These are phyloP conservation scores for Cladophialophora carrionii DNA, from an alignment of 2,329 filamentous ascomycete species.

Conservation along the genomic window DNA sequence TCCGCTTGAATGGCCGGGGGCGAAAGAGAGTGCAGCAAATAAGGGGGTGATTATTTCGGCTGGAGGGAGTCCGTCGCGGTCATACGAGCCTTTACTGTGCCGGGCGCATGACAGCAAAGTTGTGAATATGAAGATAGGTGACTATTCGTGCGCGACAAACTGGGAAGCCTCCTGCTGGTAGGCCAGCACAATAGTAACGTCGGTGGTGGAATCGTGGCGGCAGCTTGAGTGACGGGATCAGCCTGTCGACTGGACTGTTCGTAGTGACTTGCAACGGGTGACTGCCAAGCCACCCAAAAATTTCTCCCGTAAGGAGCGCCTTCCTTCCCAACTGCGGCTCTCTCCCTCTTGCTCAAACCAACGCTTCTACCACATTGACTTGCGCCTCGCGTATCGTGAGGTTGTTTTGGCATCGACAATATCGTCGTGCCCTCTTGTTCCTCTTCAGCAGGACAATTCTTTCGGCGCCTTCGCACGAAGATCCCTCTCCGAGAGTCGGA, in stretches of 20 bases:
- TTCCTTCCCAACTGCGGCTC: slow-evolving; percentile 24
- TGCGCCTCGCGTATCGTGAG: slow-evolving; percentile 29
- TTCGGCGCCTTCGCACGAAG: slow-evolving; percentile 23
- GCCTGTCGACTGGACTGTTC: slow-evolving; percentile 2
- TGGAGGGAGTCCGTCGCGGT: background rate
- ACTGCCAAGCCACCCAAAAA: slow-evolving; percentile 19
- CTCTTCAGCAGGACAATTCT: slow-evolving; percentile 16
- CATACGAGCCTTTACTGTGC: background rate
- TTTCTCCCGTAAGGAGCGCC: slow-evolving; percentile 19
- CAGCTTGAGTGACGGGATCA: background rate
- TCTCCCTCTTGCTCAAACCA: slow-evolving; percentile 20
- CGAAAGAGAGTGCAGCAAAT: background rate
- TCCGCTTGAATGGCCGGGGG: background rate
- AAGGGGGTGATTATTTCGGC: background rate
- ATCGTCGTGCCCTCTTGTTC: slow-evolving; percentile 30
- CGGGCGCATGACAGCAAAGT: background rate
- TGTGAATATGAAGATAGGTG: background rate
- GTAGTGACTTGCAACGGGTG: slow-evolving; percentile 3
- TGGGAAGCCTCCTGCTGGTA: background rate
- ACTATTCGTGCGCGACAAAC: background rate
- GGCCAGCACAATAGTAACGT: background rate
- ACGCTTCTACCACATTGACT: slow-evolving; percentile 26
- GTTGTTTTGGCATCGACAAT: slow-evolving; percentile 30
- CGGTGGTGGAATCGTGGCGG: background rate
- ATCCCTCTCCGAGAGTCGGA: slow-evolving; percentile 27